Evolutionary conservation across 2,329 filamentous ascomycete species (phyloP), one percentile per base, ranked within the genome.

Genomic region (Incumbomyces lentus): DNA sequence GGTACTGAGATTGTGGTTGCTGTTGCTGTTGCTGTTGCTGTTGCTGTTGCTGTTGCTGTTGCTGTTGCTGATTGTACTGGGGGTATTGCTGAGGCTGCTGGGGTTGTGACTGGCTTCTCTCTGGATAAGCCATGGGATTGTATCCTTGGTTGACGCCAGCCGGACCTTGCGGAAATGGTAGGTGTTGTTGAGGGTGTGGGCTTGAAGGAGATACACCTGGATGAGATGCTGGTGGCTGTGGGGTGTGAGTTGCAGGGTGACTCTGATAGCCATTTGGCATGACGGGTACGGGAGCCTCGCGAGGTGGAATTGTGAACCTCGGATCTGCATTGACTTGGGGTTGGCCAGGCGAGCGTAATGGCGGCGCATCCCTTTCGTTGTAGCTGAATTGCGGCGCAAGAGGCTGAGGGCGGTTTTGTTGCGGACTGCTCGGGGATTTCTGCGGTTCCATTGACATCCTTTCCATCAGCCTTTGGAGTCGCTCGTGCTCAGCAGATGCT

Each of bases 381-480:
- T 53, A 68, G 66, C 18, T 61, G 22, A 38, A 37, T 37, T 67
- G 64, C 43, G 64, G 61, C 29, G 60, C 55, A 14, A 65, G 51
- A 19, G 58, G 58, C 52, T 61, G 59, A 31, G 55, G 40, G 17
- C 59, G 64, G n/a, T 68, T 63, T 17, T 65, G 59, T n/a, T 67
- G 58, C 33, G 72, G 64, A 39, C 69, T 67, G 47, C 62, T 65
- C 2, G 73, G 62, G 47, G 68, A 66, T 12, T 64, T 61, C 39
- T 75, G 64, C 6, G 66, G 67, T 46, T 90, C 86, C 68, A 95
- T 83, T 1, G 88, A 89, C 80, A 96, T 90, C 45, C 89, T 80
- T 60, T 95, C 89, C 92, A 98, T 96, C 34, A 98, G 71, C 35
- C 85, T 84, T 48, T 86, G 81, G 47, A 98, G 69, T 46, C 90